Percentiles rank a stretch among this genome's conserved stretches.
These are phyloP conservation scores for Neltuma alba DNA, from an alignment of 306 rosid species.

Conservation along the genomic window DNA sequence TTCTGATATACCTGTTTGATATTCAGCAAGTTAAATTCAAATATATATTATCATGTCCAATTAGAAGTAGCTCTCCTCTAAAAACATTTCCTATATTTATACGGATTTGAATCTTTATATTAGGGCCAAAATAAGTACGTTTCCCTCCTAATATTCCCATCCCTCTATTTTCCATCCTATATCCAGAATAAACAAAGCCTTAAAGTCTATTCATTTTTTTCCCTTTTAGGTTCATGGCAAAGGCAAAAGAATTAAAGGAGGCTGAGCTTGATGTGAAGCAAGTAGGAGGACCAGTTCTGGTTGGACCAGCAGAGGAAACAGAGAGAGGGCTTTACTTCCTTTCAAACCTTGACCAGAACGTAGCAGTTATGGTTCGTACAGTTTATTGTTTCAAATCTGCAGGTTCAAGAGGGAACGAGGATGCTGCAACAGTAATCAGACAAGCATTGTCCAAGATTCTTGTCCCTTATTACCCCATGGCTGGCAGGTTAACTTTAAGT, in stretches of 20 bases:
- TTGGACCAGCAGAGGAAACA: conserved; percentile 61
- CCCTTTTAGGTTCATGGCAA: background rate
- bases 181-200: too few relatives aligned
- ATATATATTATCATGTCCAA: too few relatives aligned
- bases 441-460: conserved; percentile 52
- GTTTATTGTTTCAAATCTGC: conserved; percentile 52
- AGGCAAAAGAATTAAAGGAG: background rate
- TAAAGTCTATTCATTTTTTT: too few relatives aligned
- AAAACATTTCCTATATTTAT: too few relatives aligned
- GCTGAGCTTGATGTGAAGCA: conserved; percentile 35
- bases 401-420: conserved; percentile 46
- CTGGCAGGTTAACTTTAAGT: conserved; percentile 59
- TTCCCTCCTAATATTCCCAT: background rate
- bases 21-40: too few relatives aligned
- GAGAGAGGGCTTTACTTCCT: conserved; percentile 57
- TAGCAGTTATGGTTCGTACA: conserved; percentile 50
- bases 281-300: conserved; percentile 52
- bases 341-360: conserved; percentile 65
- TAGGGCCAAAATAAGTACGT: too few relatives aligned
- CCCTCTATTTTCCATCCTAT: too few relatives aligned
- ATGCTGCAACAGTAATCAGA: conserved; percentile 45
- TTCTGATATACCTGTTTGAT: too few relatives aligned
- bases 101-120: too few relatives aligned
- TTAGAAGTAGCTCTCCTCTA: too few relatives aligned
- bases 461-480: conserved; percentile 55